Evolutionary conservation across 2,329 filamentous ascomycete species (phyloP).

Genomic region (Xylariaceae sp.): DNA sequence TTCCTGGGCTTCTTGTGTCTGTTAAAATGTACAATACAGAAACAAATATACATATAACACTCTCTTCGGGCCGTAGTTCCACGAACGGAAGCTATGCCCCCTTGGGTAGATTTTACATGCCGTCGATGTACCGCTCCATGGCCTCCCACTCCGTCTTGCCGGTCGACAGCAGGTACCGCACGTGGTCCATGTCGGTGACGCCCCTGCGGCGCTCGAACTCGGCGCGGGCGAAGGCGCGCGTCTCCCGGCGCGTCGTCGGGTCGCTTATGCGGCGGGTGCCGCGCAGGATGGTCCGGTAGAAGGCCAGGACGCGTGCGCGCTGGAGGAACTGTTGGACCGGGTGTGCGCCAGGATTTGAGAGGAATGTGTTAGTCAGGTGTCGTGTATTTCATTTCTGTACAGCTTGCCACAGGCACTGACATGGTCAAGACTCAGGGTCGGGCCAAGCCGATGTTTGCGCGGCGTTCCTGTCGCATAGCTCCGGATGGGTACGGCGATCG

Average conservation of each 20-base stretch:
- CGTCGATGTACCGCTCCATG: conserved; percentile 53
- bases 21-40: background rate
- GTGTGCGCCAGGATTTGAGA: no score
- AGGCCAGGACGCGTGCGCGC: conserved; percentile 46
- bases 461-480: conserved; percentile 32
- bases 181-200: conserved; percentile 53
- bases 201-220: conserved; percentile 56
- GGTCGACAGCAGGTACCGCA: conserved; percentile 58
- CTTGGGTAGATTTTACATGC: no score
- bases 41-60: background rate
- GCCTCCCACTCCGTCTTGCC: conserved; percentile 62
- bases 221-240: conserved; percentile 49
- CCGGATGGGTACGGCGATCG: conserved; percentile 24
- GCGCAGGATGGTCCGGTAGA: conserved; percentile 55
- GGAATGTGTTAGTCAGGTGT: no score
- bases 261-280: conserved; percentile 49
- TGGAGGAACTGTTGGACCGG: conserved; percentile 61
- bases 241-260: conserved; percentile 47
- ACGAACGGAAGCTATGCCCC: no score
- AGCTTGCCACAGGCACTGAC: conserved; percentile 44
- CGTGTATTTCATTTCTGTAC: background rate
- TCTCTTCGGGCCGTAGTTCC: no score
- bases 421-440: conserved; percentile 52
- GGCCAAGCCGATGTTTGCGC: conserved; percentile 34
- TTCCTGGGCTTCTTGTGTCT: no score